phyloP scores from a whole-genome alignment of 2,329 filamentous ascomycete species.

The Pseudogymnoascus sp. region DNA sequence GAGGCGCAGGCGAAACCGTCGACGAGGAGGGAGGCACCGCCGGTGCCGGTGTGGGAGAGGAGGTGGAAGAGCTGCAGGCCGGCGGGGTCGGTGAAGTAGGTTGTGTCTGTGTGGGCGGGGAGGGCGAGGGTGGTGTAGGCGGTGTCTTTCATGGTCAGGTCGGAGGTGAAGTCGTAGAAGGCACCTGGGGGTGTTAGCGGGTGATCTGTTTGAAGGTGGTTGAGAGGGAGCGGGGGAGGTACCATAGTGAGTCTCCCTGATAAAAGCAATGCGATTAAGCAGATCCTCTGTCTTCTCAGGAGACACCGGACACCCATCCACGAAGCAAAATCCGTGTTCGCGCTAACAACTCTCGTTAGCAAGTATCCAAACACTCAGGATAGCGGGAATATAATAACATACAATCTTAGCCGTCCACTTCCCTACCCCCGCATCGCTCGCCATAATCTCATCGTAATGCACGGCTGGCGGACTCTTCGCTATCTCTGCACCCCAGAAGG shows the following conservation, averaged over 20 bases:
- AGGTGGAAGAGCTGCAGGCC: conserved; percentile 91
- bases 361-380: neutral
- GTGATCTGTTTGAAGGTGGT: conserved; percentile 26
- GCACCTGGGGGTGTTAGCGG: conserved; percentile 36
- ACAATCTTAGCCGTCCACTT: conserved; percentile 59
- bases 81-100: conserved; percentile 88
- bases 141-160: conserved; percentile 79
- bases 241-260: conserved; percentile 87
- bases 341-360: conserved; percentile 40
- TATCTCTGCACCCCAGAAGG: conserved; percentile 32
- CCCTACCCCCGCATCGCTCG: conserved; percentile 44
- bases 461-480: conserved; percentile 47
- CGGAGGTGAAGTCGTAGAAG: conserved; percentile 82
- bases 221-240: conserved; percentile 41
- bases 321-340: conserved; percentile 66
- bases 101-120: conserved; percentile 84
- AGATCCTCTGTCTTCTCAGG: conserved; percentile 67
- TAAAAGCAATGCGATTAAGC: conserved; percentile 73
- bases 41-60: conserved; percentile 67
- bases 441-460: conserved; percentile 52
- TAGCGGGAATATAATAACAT: conserved; percentile 18
- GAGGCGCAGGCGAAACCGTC: conserved; percentile 73
- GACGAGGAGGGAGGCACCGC: conserved; percentile 73
- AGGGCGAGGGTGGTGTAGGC: conserved; percentile 84
- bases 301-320: conserved; percentile 58